Evolutionary conservation across 2,329 filamentous ascomycete genomes (phyloP).

Genomic region (Lasiodiplodia gonubiensis): DNA sequence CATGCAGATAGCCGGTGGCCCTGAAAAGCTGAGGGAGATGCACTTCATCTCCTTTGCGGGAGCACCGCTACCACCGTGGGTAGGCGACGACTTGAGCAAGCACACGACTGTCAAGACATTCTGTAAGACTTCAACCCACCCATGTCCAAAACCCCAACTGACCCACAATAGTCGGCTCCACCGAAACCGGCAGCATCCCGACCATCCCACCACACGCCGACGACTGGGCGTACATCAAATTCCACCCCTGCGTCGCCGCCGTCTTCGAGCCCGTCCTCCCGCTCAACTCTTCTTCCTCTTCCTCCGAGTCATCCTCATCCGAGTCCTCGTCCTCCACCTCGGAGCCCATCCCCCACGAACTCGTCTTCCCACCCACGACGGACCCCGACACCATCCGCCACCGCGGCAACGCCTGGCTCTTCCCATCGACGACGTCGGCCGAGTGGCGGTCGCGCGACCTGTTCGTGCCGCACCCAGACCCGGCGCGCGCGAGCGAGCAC

Average conservation of each 20-base stretch:
- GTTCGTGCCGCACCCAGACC: not conserved
- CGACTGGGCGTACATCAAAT: not conserved
- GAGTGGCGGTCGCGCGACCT: not conserved
- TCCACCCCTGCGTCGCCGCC: not conserved
- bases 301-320: not conserved
- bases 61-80: not conserved
- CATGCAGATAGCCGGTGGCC: not conserved
- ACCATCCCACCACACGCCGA: not conserved
- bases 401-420: constrained; percentile 3
- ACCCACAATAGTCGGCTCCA: not conserved
- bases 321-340: not conserved
- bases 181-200: not conserved
- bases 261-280: not conserved
- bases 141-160: not conserved
- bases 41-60: not conserved
- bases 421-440: not conserved
- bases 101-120: not conserved
- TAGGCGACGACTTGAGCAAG: not conserved
- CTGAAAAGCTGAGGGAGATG: not conserved
- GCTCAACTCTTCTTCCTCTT: not conserved
- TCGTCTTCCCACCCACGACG: not conserved
- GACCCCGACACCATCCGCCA: not conserved
- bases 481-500: not conserved
- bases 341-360: not conserved
- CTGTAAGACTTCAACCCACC: not conserved